Percentiles rank a stretch among this genome's conserved stretches.
These are phyloP conservation scores for Eucalyptus cladocalyx DNA, from an alignment of 345 rosid genomes.

Conservation along the genomic window DNA sequence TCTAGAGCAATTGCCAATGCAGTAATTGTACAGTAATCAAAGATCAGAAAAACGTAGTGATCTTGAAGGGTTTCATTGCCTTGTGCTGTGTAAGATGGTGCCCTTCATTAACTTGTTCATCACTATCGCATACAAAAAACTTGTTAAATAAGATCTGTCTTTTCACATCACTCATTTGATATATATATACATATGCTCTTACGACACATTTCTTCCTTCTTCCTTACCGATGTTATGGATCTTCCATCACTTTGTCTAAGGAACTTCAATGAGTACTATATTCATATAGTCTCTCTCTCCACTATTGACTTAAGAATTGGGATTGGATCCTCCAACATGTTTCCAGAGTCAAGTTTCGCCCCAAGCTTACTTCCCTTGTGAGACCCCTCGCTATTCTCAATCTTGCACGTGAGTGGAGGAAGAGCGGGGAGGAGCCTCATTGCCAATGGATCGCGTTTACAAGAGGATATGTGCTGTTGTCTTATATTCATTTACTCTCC, in stretches of 20 bases:
- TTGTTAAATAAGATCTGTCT: not conserved
- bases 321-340: not conserved
- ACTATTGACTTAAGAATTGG: not conserved
- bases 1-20: not conserved
- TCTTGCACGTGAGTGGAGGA: not conserved
- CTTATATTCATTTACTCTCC: not conserved
- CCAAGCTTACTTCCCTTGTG: not conserved
- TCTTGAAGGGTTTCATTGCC: not conserved
- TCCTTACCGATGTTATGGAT: not conserved
- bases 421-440: not conserved
- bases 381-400: not conserved
- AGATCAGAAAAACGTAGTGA: slow-evolving; percentile 1
- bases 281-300: not conserved
- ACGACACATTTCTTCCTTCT: not conserved
- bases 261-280: not conserved
- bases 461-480: not conserved
- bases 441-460: not conserved
- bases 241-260: not conserved
- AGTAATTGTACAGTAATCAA: slow-evolving; percentile 2
- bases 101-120: not conserved
- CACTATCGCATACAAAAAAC: not conserved
- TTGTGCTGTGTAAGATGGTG: not conserved
- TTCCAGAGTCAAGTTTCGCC: not conserved
- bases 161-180: not conserved
- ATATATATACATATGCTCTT: not conserved